phyloP scores from a whole-genome alignment of 2,329 filamentous ascomycete genomes.

The Knufia fluminis region DNA sequence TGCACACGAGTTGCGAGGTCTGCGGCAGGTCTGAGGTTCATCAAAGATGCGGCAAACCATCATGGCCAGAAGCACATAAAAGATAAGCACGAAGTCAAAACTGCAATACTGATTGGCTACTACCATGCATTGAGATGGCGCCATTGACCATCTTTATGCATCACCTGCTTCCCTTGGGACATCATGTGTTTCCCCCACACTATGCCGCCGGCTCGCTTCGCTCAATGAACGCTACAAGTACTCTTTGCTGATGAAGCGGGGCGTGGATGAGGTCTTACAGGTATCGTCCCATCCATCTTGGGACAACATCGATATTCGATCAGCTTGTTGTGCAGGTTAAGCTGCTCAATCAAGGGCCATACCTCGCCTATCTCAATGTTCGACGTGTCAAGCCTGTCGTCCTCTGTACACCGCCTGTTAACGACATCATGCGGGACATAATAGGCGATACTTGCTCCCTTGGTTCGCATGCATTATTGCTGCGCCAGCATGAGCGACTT shows the following conservation, averaged over 20 bases:
- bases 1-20: no score
- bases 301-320: neutral
- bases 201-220: no score
- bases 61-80: neutral
- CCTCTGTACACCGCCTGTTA: no score
- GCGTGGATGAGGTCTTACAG: no score
- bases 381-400: neutral
- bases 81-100: neutral
- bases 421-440: no score
- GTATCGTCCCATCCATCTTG: no score
- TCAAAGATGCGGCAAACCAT: neutral
- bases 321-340: neutral
- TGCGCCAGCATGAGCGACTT: no score
- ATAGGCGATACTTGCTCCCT: no score
- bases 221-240: no score
- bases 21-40: neutral
- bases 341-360: neutral
- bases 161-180: neutral
- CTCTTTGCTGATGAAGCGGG: no score
- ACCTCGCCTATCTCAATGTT: no score
- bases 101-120: neutral
- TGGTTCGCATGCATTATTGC: no score
- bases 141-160: neutral
- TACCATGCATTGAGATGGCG: neutral
- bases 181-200: conserved; percentile 1